Conservation (phyloP, 2,329 filamentous ascomycete species). For the Pseudocercospora vitis region DNA sequence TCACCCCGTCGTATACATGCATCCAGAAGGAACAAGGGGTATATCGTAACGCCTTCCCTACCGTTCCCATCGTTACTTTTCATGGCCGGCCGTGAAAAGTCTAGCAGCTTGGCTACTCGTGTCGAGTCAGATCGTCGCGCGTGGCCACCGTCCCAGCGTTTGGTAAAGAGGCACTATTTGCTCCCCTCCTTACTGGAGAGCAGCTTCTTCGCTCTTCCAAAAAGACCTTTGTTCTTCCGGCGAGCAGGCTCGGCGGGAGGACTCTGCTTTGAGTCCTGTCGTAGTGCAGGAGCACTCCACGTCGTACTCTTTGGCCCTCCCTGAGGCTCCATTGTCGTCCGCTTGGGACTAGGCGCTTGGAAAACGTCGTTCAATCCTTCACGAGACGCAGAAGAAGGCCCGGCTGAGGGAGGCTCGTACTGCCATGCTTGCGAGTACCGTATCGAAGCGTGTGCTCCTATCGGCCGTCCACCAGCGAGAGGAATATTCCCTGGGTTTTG, state of each 20-base stretch:
- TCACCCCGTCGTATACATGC: background rate
- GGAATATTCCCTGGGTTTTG: constrained; percentile 2
- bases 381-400: constrained; percentile 1
- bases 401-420: constrained; percentile 3
- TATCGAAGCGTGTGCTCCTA: background rate
- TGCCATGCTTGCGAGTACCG: background rate
- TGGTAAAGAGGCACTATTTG: background rate
- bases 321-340: background rate
- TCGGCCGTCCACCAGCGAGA: constrained; percentile 6
- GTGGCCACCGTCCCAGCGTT: too few species aligned
- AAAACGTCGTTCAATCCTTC: background rate
- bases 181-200: background rate
- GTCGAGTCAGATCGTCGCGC: too few species aligned
- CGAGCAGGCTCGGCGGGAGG: background rate
- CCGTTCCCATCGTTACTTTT: too few species aligned
- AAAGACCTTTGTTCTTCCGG: constrained; percentile 3
- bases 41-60: constrained; percentile 1
- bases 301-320: background rate
- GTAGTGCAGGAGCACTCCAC: background rate
- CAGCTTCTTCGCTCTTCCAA: constrained; percentile 2
- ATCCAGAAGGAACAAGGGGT: background rate
- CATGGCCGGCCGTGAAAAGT: too few species aligned
- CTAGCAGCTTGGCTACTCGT: too few species aligned
- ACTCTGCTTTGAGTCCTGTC: background rate
- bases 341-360: background rate